Base-by-base conservation (phyloP, 371 early-diverging fungal genomes). In the Haplosporangium sp. region DNA sequence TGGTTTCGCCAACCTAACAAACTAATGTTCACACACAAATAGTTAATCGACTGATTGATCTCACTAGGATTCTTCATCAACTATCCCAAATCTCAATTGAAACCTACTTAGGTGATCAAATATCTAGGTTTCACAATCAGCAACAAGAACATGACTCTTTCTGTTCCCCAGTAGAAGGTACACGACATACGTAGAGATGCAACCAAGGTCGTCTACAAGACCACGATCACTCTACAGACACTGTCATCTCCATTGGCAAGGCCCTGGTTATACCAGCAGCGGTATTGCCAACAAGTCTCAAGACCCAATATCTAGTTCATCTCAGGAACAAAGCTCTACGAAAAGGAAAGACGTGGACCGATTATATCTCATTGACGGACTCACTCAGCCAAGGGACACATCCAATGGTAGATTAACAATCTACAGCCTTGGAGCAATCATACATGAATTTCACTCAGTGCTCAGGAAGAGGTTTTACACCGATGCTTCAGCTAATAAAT, bases 121-220 rank as follows among this genome's bases (percentile, higher is more conserved):
- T 81, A 83, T 44, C 66, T 84, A 0, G 83, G 85, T 8, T 77
- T 77, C 52, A 48, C 53, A 0, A 58, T 84, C 69, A 62, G 75
- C 65, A 77, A 73, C 10, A 61, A 11, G 15, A 42, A 65, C 6
- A 83, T 83, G 74, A 70, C 72, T 0, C 61, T 77, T 3, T 40
- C 65, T 0, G 65, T 84, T 2, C 85, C 83, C 0, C 61, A 63
- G 34, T 55, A 64, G 40, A 78, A 82, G 55, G 20, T 76, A 2
- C 42, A 82, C 13, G 77, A 83, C 45, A 47, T 85, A 1, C 69
- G 76, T 4, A 59, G 76, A 4, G 74, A 74, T 40, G 74, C 65
- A 11, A 64, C 42, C 10, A 69, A 60, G 65, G 60, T 74, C 3
- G 11, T 52, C 3, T 7, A 3, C 47, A 63, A 57, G 44, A 65